phyloP scores from a whole-genome alignment of 2,329 filamentous ascomycete genomes.

The Emmonsiellopsis sp. region DNA sequence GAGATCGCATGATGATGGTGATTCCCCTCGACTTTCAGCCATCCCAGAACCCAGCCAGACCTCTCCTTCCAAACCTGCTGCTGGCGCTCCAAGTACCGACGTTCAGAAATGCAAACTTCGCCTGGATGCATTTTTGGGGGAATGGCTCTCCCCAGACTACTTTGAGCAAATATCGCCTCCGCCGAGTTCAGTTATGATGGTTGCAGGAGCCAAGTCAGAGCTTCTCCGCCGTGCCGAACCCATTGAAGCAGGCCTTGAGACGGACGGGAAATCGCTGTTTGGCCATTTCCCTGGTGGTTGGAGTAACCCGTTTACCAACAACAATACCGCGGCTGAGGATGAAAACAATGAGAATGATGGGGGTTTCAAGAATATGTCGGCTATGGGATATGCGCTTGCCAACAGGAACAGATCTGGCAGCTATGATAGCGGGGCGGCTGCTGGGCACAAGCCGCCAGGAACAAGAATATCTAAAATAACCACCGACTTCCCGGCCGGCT shows the following conservation, averaged over 20 bases:
- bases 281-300: conserved; percentile 49
- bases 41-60: conserved; percentile 26
- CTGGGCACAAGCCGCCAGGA: conserved; percentile 10
- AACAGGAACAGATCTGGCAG: conserved; percentile 41
- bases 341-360: conserved; percentile 16
- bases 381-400: conserved; percentile 28
- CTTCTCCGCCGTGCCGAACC: conserved; percentile 65
- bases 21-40: conserved; percentile 18
- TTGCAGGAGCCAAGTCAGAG: conserved; percentile 79
- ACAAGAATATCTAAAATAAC: conserved; percentile 22
- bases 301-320: conserved; percentile 31
- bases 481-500: conserved; percentile 20
- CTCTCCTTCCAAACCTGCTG: neutral
- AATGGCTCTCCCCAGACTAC: conserved; percentile 91
- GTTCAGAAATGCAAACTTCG: conserved; percentile 43
- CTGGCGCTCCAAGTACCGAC: neutral
- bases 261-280: conserved; percentile 24
- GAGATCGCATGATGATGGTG: conserved; percentile 11
- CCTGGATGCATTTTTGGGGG: conserved; percentile 84
- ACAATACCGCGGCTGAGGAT: conserved; percentile 16
- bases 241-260: conserved; percentile 36
- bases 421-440: conserved; percentile 26
- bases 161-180: conserved; percentile 88
- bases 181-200: conserved; percentile 75
- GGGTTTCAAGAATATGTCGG: conserved; percentile 20